Evolutionary conservation across 441 rosid species (phyloP).

Genomic region (Euphorbia corollata): DNA sequence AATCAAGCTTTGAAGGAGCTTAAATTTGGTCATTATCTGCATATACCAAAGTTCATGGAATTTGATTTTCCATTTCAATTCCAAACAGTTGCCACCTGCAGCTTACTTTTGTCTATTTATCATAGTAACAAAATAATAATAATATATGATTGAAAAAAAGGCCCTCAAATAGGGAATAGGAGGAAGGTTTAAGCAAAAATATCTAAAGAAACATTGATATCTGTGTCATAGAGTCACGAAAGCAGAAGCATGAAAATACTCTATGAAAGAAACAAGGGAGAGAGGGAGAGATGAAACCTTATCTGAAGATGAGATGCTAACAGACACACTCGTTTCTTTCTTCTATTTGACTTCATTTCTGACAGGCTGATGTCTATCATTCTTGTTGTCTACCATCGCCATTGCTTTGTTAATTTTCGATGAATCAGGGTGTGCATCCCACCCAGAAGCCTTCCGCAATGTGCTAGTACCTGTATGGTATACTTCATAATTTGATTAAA

Average conservation of each 20-base stretch:
- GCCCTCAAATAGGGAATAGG: not conserved
- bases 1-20: too few relatives aligned
- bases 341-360: conserved; percentile 40
- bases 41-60: too few relatives aligned
- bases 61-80: too few relatives aligned
- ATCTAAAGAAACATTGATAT: not conserved
- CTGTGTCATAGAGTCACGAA: not conserved
- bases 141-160: not conserved
- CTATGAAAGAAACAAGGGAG: not conserved
- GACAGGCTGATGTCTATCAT: conserved; percentile 23
- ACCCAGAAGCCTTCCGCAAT: conserved; percentile 32
- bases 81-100: too few relatives aligned
- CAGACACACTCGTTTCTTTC: conserved; percentile 38
- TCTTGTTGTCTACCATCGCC: conserved; percentile 29
- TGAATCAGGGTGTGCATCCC: conserved; percentile 31
- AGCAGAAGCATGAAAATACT: not conserved
- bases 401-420: conserved; percentile 38
- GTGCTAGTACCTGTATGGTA: conserved; percentile 24
- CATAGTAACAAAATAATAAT: not conserved
- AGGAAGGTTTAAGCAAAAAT: not conserved
- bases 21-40: too few relatives aligned
- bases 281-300: conserved; percentile 33
- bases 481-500: conserved; percentile 31
- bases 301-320: conserved; percentile 31
- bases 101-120: conserved; percentile 3